These are phyloP conservation scores for Pleurotus citrinopileatus DNA, from an alignment of 768 basidiomycete genomes.

Conservation along the genomic window DNA sequence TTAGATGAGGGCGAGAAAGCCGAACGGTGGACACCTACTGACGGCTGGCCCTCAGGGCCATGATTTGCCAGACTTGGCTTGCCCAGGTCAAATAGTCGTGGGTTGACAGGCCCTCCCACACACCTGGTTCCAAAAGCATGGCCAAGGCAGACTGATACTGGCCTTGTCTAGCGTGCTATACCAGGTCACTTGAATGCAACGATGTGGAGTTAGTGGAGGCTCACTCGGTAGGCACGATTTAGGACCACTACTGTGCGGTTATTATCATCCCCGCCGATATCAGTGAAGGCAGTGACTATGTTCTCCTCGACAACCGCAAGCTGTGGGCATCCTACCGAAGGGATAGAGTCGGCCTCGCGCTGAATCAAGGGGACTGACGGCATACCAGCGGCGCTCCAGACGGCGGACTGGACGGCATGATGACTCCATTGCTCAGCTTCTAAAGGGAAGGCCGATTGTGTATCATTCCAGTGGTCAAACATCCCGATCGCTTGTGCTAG, in stretches of 20 bases:
- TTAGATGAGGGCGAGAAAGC: background rate
- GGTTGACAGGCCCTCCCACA: conserved; percentile 67
- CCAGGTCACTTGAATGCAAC: background rate
- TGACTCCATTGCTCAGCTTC: conserved; percentile 68
- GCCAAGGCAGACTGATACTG: conserved; percentile 58
- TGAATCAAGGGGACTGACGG: no score
- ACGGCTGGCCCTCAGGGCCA: conserved; percentile 65
- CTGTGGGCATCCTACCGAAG: conserved; percentile 56
- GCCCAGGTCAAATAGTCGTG: conserved; percentile 74
- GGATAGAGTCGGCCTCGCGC: background rate
- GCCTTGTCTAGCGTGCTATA: conserved; percentile 68
- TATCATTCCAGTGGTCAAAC: conserved; percentile 71
- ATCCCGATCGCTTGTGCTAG: conserved; percentile 63
- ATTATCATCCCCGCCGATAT: conserved; percentile 54
- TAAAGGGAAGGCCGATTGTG: conserved; percentile 42
- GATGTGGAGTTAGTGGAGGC: conserved; percentile 1
- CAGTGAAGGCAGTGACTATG: conserved; percentile 66
- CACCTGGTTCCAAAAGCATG: conserved; percentile 61
- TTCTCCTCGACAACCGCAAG: conserved; percentile 68
- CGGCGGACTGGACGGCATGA: conserved; percentile 69
- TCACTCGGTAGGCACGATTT: conserved; percentile 69
- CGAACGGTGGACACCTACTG: conserved; percentile 45
- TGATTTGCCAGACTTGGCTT: conserved; percentile 72
- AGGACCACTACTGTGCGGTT: conserved; percentile 57
- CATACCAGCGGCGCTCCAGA: conserved; percentile 71